Base-by-base conservation (phyloP, 768 basidiomycete genomes). In the Xerocomellus dryophilus region DNA sequence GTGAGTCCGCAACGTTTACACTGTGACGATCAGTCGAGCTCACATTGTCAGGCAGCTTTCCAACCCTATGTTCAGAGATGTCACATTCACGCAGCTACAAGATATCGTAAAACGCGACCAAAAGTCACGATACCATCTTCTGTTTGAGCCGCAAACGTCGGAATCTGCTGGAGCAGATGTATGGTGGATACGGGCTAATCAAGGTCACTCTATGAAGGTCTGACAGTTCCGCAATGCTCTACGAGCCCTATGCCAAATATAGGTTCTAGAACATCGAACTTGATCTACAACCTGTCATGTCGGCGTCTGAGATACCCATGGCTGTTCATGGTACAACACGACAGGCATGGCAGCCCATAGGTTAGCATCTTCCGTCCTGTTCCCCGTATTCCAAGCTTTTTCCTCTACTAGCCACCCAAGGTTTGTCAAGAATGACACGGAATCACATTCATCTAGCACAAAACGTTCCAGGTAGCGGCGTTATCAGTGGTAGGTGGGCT, bases 381-480 rank as follows among this genome's bases (percentile, higher is more conserved):
- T 21, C 20, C 4, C 38, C 25, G 8, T 1, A 25, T 27, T 10
- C 51, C 17, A 38, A 20, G 7, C 42, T 20, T 38, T 7, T 25
- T 38, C 10, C 43, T 46, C 42, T 27, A 44, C 10, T 57, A 94
- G 92, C 77, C 14, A 74, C 73, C 7, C 73, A 83, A 58, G 93
- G 94, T 0, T 70, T 97, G 17, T 92, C 87, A 0, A 85, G 78
- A 57, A 97, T 95, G 93, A 78, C 72, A 12, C 78, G 96, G 23
- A 96, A 94, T 64, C 94, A 98, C 64, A 88, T 98, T 36, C 96
- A 99, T 69, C 77, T 97, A 14, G 94, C 95, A 0, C 88, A 93
- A 66, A 86, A 88, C 34, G 72, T 90, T 4, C 74, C 78, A 3
- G 82, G 83, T 1, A 72, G 83, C 2, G 79, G 80, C 6, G 84